Base-by-base conservation (phyloP, 2,329 filamentous ascomycete species). In the Cadophora luteo-olivacea region DNA sequence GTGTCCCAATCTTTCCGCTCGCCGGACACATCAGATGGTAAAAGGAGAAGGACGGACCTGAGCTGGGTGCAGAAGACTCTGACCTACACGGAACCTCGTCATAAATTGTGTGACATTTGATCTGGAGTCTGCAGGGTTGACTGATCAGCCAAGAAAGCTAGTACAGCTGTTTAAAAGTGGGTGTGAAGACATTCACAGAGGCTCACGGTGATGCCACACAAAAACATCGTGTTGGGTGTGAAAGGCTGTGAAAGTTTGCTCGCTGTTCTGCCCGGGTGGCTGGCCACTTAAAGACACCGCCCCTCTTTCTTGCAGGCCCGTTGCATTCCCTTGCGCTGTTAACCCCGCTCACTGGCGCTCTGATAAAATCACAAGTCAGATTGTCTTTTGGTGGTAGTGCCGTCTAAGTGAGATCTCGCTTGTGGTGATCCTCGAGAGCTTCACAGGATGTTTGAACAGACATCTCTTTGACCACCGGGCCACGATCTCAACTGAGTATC, bases 71-170 rank as follows among this genome's bases (percentile, higher is more conserved):
- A 36, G 25, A 25, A 33, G 14, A 24, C 41, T 29, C 19, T 38
- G 51, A 22, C n/a, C 64, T 33, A 22, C 51, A 32, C 36, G 60
- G 63, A 64, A 63, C 65, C 45, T 54, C 32, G 41, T 61, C 58
- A n/a, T 19, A 36, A 38, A 32, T 32, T 22, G 67, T 73, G 73
- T 74, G 72, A 65, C 64, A 73, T 64, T 73, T 74, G 63, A 71
- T 74, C 64, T 64, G 14, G 36, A 57, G 48, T 16, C 36, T 67
- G 66, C 70, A 9, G 63, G 74, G 73, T 63, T 48, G 51, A 12
- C 57, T n/a, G 14, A 22, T 8, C 14, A 41, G 62, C 64, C 64
- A 71, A 68, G 54, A 58, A 19, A 25, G 25, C 36, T 6, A 61
- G 64, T 36, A 38, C n/a, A 24, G 54, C 51, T 24, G 24, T 19